Conservation (phyloP, 768 basidiomycete genomes). For the Sistotremastrum niveocremeum region DNA sequence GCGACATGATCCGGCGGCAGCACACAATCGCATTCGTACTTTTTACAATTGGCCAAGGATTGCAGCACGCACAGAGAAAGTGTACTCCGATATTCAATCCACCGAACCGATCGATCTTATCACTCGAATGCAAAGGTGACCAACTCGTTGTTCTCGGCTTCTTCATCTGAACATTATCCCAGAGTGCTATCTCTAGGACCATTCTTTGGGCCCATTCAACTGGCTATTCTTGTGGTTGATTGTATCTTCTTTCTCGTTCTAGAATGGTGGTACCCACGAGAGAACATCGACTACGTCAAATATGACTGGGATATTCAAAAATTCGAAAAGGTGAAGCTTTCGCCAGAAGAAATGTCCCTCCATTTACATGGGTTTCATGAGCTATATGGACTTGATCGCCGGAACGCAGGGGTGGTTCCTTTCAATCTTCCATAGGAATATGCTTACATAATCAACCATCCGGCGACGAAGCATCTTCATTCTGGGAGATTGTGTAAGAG, state of each 20-base stretch:
- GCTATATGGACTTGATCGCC: no score
- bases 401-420: no score
- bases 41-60: conserved; percentile 87
- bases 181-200: conserved; percentile 70
- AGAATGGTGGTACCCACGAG: conserved; percentile 73
- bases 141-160: conserved; percentile 6
- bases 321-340: conserved; percentile 19
- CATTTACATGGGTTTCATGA: no score
- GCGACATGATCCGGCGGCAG: conserved; percentile 57
- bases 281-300: conserved; percentile 62
- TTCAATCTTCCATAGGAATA: no score
- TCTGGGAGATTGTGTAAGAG: no score
- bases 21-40: conserved; percentile 61
- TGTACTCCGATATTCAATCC: conserved; percentile 59
- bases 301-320: conserved; percentile 40
- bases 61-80: conserved; percentile 65
- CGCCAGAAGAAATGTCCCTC: neutral
- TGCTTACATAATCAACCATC: no score
- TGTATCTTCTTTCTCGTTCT: conserved; percentile 78
- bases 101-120: conserved; percentile 55
- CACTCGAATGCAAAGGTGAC: conserved; percentile 63
- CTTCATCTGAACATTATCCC: neutral
- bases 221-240: conserved; percentile 78
- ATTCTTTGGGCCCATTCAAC: conserved; percentile 78
- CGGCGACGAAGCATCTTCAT: no score